Evolutionary conservation across 1,139 yeast species (phyloP), one percentile per base, ranked within the genome.

Genomic region (Yarrowia galli): DNA sequence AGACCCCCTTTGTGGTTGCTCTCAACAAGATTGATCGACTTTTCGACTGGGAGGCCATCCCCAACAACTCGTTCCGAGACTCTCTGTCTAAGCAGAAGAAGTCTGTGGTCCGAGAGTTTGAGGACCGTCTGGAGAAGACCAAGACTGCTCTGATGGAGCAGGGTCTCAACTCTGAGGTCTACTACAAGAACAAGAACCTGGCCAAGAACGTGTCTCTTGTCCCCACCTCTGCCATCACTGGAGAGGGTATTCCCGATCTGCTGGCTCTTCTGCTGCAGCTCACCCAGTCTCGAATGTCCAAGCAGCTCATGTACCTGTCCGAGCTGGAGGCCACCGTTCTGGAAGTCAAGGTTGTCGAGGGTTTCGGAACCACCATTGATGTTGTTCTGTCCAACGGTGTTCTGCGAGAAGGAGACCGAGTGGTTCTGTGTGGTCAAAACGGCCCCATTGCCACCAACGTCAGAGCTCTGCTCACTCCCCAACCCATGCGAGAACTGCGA

Each of bases 161-260:
- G 82, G 99, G 99, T 75, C 89, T 96, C 82, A 96, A 96, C 83
- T 91, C 98, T 67, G 99, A 95, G 81, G 85, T 95, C 72, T 96
- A 96, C 81, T 95, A 84, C 88, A 92, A 95, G 80, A 96, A 96
- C 85, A 91, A 90, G 80, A 95, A 93, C 81, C 83, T 95, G 85
- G 82, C 98, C 69, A 91, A 91, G 79, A 91, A 89, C 76, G 99
- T 96, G 69, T 92, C 98, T 46, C 89, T 96, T 75, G 97, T 96
- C 68, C 99, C 99, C 74, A 95, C 99, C 16, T 93, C 98, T 70
- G 99, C 99, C 69, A 96, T 93, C 64, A 93, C 98, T 36, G 99
- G 99, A 79, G 99, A 96, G 81, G 99, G 99, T 89, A 96, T 96
- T 74, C 99, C 99, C 63, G 99, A 96, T 86, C 85, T 96, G 81